phyloP scores from a whole-genome alignment of 208 protist species.

The Strigomonas culicis region DNA sequence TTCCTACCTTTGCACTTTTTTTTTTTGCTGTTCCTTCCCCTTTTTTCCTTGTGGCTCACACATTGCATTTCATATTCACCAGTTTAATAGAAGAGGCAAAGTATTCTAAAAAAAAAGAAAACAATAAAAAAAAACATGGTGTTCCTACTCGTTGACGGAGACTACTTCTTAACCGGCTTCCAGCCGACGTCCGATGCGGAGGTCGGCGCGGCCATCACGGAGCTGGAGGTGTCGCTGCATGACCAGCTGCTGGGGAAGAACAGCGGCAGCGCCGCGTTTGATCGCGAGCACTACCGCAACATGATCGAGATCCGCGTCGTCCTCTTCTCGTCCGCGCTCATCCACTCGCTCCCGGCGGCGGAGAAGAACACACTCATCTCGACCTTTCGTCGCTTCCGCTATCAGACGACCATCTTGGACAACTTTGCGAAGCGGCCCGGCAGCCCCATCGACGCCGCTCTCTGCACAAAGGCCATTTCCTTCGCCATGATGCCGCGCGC shows the following conservation, averaged over 20 bases:
- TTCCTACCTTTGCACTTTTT: neutral
- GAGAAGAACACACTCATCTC: constrained; percentile 48
- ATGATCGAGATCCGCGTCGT: constrained; percentile 44
- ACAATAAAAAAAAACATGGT: constrained; percentile 21
- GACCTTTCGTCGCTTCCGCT: constrained; percentile 53
- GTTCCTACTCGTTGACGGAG: constrained; percentile 69
- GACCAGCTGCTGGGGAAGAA: constrained; percentile 34
- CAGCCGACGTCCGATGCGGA: constrained; percentile 38
- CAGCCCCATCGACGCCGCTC: constrained; percentile 66
- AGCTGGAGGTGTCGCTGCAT: constrained; percentile 33
- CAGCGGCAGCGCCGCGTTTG: neutral
- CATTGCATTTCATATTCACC: neutral
- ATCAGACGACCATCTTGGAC: constrained; percentile 59
- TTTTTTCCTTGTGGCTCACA: neutral
- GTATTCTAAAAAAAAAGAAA: constrained; percentile 3
- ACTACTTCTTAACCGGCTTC: constrained; percentile 75
- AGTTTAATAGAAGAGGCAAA: neutral
- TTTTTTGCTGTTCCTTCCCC: constrained; percentile 1
- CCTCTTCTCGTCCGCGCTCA: constrained; percentile 61
- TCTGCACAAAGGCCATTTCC: constrained; percentile 61
- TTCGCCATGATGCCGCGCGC: constrained; percentile 26
- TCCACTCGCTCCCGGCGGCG: constrained; percentile 35
- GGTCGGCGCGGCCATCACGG: constrained; percentile 35
- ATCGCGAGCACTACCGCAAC: neutral
- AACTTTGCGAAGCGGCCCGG: constrained; percentile 47